Conservation (phyloP, 371 early-diverging fungal genomes). For the Umbelopsis sp. region DNA sequence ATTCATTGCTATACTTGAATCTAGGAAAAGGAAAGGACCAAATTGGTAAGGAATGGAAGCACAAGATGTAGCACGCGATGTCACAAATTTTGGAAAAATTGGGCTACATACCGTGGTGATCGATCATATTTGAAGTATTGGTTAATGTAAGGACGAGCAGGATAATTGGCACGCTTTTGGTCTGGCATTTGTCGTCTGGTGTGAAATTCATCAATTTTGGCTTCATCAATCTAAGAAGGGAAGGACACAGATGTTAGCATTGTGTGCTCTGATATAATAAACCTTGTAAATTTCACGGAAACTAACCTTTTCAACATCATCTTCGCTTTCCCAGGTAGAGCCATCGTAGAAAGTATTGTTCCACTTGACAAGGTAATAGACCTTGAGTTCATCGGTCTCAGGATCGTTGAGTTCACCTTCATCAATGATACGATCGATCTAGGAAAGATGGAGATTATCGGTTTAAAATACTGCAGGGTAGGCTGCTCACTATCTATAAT, state of each 20-base stretch:
- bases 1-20: constrained; percentile 72
- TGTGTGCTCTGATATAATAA: background rate
- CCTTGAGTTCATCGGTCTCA: constrained; percentile 53
- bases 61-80: too few relatives aligned
- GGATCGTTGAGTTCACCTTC: constrained; percentile 75
- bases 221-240: constrained; percentile 48
- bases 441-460: background rate
- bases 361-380: constrained; percentile 93
- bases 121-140: constrained; percentile 67
- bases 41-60: too few relatives aligned
- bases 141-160: constrained; percentile 55
- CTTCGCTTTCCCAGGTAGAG: constrained; percentile 87
- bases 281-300: background rate
- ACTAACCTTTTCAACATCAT: constrained; percentile 61
- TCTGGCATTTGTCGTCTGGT: constrained; percentile 49
- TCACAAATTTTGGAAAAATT: background rate
- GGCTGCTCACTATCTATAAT: constrained; percentile 38
- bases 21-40: constrained; percentile 10
- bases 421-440: constrained; percentile 86
- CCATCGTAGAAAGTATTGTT: constrained; percentile 84
- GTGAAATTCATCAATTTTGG: constrained; percentile 52
- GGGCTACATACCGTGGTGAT: constrained; percentile 47
- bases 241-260: background rate
- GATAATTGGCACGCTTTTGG: constrained; percentile 45
- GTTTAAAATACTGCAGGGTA: background rate